phyloP scores from a whole-genome alignment of 768 basidiomycete genomes.

The Phlebiopsis flavidoalba region DNA sequence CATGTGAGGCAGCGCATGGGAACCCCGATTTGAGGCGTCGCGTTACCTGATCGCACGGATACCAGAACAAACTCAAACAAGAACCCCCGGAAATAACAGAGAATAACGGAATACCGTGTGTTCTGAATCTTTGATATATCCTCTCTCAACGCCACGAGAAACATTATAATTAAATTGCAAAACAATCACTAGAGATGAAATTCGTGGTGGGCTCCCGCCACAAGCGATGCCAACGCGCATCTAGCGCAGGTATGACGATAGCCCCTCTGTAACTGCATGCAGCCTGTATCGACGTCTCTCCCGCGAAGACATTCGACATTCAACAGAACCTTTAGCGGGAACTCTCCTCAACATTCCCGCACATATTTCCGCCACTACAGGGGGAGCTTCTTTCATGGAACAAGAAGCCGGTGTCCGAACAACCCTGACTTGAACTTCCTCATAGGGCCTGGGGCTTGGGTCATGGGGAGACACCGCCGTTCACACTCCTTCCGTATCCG shows the following conservation, averaged over 20 bases:
- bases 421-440: not conserved
- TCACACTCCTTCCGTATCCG: conserved; percentile 50
- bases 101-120: conserved; percentile 4
- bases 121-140: not conserved
- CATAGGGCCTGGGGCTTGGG: not conserved
- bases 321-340: not conserved
- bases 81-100: conserved; percentile 8
- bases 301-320: not conserved
- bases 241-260: not conserved
- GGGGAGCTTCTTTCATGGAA: conserved; percentile 6
- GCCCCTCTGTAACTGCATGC: not conserved
- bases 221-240: not conserved
- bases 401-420: not conserved
- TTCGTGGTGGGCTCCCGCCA: not conserved
- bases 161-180: not conserved
- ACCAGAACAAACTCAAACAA: conserved; percentile 1
- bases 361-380: conserved; percentile 1
- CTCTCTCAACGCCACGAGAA: not conserved
- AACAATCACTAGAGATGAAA: not conserved
- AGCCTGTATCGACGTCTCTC: not conserved
- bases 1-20: conserved; percentile 2
- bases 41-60: conserved; percentile 1
- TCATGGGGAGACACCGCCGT: not conserved
- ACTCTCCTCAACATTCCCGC: not conserved
- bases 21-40: conserved; percentile 5